Base-by-base conservation (phyloP, 768 basidiomycete species). In the Hebeloma cylindrosporum region DNA sequence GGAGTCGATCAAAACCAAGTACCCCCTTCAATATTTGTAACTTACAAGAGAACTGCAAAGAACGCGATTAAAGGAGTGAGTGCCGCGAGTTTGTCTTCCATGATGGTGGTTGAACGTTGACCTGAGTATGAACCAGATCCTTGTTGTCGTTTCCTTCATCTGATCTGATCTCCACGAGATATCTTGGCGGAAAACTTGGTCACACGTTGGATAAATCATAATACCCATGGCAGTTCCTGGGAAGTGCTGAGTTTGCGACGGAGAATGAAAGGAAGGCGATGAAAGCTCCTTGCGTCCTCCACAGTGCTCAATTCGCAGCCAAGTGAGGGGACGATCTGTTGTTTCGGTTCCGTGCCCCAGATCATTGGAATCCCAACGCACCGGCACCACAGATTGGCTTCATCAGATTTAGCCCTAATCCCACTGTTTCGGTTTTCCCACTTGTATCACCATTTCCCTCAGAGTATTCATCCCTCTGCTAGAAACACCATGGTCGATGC, bases 11-110 rank as follows among this genome's bases (percentile, higher is more conserved):
- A n/a, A n/a, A 35, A 29, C 8, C 31, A 22, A 42, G 35, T 32
- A 27, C 32, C 26, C 5, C n/a, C 30, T 44, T 16, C 34, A 27
- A 33, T 45, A 45, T 22, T 28, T 11, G 32, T 27, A 30, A 53
- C 64, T 65, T 58, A 79, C 81, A 83, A 56, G 42, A 84, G 66
- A 34, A 75, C 46, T 9, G 63, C 73, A 22, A 83, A 63, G 26
- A 79, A 47, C 28, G 77, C 54, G 14, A 82, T 58, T 6, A 83
- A 46, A 3, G 70, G 68, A 5, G 62, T 56, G 22, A 77, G 66
- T 13, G 64, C 56, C 33, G 62, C 59, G 29, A 70, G 41, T 46
- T 52, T 58, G 43, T 56, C 54, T 25, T 60, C 51, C 34, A 51
- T 49, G 39, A 43, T 51, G 44, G 47, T 45, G 41, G 45, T 47